Percentiles rank a stretch among this genome's conserved stretches.
Evolutionary conservation across 352 stramenopile genomes (phyloP).

Genomic region (Phytophthora brassicae): DNA sequence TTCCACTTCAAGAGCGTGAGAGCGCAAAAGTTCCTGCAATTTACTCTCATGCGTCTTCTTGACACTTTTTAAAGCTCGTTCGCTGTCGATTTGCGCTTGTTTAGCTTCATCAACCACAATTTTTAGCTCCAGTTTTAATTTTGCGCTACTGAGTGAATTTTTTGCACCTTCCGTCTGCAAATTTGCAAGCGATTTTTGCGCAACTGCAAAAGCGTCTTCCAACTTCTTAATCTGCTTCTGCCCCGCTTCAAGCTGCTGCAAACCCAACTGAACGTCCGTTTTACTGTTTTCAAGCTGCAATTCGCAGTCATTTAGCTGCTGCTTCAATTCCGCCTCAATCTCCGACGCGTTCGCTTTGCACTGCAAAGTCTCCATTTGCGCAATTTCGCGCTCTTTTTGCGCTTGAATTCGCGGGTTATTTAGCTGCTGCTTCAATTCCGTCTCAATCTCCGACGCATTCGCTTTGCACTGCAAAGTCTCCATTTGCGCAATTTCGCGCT

Average conservation of each 20-base stretch:
- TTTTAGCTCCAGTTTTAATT: slow-evolving; percentile 30
- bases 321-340: slow-evolving; percentile 30
- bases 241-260: slow-evolving; percentile 25
- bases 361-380: slow-evolving; percentile 50
- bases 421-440: slow-evolving; percentile 37
- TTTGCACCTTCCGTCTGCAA: slow-evolving; percentile 21
- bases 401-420: slow-evolving; percentile 39
- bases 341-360: slow-evolving; percentile 41
- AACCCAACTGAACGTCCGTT: slow-evolving; percentile 26
- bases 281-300: slow-evolving; percentile 40
- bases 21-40: slow-evolving; percentile 19
- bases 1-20: slow-evolving; percentile 29
- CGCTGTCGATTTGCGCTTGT: slow-evolving; percentile 16
- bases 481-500: slow-evolving; percentile 42
- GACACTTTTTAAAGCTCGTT: slow-evolving; percentile 11
- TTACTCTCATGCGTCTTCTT: slow-evolving; percentile 24
- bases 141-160: slow-evolving; percentile 17
- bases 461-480: slow-evolving; percentile 46
- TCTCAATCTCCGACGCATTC: slow-evolving; percentile 38
- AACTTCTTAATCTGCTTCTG: slow-evolving; percentile 41
- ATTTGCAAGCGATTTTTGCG: slow-evolving; percentile 22
- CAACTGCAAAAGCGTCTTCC: slow-evolving; percentile 34
- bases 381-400: slow-evolving; percentile 46
- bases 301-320: slow-evolving; percentile 43
- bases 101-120: slow-evolving; percentile 26